phyloP scores from a whole-genome alignment of 75 land plant species.

The Cunninghamia lanceolata region DNA sequence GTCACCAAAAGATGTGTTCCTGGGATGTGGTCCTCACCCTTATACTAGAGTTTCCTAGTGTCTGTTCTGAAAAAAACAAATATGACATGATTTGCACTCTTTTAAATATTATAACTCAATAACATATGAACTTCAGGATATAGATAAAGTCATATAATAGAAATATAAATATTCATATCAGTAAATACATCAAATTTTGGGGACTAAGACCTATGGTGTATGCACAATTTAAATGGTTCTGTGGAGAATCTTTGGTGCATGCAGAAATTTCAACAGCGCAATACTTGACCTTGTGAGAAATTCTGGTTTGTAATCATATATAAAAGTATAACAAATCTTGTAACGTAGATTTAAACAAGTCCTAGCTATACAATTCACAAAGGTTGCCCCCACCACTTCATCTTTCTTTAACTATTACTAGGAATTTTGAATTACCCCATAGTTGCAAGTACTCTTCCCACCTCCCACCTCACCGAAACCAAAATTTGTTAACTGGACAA shows the following conservation, averaged over 20 bases:
- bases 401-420: background rate
- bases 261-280: conserved; percentile 1
- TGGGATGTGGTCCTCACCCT: too few species aligned
- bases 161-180: background rate
- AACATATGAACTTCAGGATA: background rate
- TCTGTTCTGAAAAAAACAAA: background rate
- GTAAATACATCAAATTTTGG: background rate
- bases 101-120: background rate
- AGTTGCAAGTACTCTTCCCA: background rate
- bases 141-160: background rate
- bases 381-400: background rate
- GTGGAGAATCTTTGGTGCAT: background rate
- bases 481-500: background rate
- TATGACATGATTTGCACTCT: background rate
- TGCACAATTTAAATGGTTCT: background rate
- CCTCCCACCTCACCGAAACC: background rate
- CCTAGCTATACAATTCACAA: background rate
- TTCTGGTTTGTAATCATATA: background rate
- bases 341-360: background rate
- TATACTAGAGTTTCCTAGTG: too few species aligned
- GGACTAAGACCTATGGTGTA: background rate
- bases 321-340: background rate
- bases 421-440: background rate
- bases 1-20: too few species aligned
- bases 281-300: background rate